These are phyloP conservation scores for Rubia balearica DNA, from an alignment of 305 asterid genomes.

Conservation along the genomic window DNA sequence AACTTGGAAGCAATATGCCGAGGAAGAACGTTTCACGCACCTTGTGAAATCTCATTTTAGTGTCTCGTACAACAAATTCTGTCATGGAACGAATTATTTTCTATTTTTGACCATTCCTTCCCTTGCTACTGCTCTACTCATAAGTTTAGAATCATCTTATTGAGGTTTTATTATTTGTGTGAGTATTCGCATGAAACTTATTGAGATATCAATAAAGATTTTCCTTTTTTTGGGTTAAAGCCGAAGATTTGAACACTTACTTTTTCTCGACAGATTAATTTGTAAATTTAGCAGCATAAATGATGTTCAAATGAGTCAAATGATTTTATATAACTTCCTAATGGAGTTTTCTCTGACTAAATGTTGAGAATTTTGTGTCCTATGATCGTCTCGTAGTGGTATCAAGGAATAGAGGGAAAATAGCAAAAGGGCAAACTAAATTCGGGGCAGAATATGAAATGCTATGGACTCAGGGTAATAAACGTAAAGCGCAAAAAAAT, in stretches of 20 bases:
- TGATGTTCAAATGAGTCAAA: too few relatives aligned
- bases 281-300: background rate
- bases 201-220: background rate
- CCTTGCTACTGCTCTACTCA: background rate
- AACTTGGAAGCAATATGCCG: slow-evolving; percentile 90
- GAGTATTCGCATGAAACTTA: background rate
- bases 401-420: too few relatives aligned
- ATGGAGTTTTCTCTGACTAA: too few relatives aligned
- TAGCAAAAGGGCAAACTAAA: too few relatives aligned
- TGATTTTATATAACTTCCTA: too few relatives aligned
- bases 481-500: too few relatives aligned
- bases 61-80: background rate
- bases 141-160: background rate
- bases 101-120: background rate
- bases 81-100: background rate
- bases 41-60: slow-evolving; percentile 78
- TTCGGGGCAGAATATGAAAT: too few relatives aligned
- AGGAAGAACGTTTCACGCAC: slow-evolving; percentile 93
- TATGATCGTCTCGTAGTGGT: too few relatives aligned
- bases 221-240: too few relatives aligned
- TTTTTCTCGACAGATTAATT: background rate
- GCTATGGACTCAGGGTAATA: too few relatives aligned
- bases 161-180: slow-evolving; percentile 9
- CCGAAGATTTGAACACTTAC: background rate
- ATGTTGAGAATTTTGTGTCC: too few relatives aligned